Base-by-base conservation (phyloP, 768 basidiomycete genomes). In the Podaxis mareebaensis region DNA sequence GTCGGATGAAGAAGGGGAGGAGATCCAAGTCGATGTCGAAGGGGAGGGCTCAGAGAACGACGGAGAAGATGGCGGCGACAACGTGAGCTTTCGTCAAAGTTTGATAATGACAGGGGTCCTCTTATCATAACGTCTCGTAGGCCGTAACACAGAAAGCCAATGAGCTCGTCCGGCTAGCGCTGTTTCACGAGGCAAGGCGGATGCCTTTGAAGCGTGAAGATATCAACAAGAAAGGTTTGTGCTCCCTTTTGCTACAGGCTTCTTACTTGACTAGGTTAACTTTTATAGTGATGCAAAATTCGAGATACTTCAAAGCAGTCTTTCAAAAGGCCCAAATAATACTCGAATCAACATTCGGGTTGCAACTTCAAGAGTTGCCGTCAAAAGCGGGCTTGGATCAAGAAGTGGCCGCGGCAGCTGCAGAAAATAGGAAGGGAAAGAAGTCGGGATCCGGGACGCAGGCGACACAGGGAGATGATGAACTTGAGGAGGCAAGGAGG, bases 301-400 rank as follows among this genome's bases (percentile, higher is more conserved):
- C 85, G 1, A 81, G 88, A 51, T 68, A 81, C 0, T 96, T 95
- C 76, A 85, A 83, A n/a, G 66, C 70, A 0, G 85, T 96, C 24
- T 83, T 93, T 40, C 71, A 72, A 0, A 70, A 70, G 17, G 93
- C 93, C 1, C 93, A 96, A 64, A 71, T 71, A 4, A 85, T 85
- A 6, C 77, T 97, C 3, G 76, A 77, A 13, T 79, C 79, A 13
- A 87, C 83, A 0, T 90, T 96, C 67, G 93, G 91, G 2, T 87
- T 95, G 86, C 92, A 96, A 68, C 81, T 97, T 7, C 86, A 89
- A 28, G 91, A 93, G 71, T 82, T 97, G 4, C 84, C 86, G 52
- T 77, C 85, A 0, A 84, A 88, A 24, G 85, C 81, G 36, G 85
- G 78, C 58, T 72, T 84, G 3, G 85, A 85, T 11, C 78, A 81